Evolutionary conservation across 176 grass and related monocot species (phyloP).

Genomic region (Pharus latifolius): DNA sequence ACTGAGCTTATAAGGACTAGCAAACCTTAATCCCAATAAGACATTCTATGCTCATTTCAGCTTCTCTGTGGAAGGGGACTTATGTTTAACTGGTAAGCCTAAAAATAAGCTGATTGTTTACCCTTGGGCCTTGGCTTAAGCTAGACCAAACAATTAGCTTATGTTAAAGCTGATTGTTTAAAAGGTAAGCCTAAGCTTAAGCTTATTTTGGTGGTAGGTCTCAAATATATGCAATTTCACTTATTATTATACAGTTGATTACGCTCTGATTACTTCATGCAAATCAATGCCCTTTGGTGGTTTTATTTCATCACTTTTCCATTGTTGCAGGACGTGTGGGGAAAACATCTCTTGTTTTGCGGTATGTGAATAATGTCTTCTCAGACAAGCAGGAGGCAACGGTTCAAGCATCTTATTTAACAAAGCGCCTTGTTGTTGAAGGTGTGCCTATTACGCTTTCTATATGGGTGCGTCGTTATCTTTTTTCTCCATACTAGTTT

Average conservation of each 20-base stretch:
- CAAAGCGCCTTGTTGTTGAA: constrained; percentile 62
- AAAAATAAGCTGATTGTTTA: neutral
- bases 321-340: constrained; percentile 51
- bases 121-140: no score
- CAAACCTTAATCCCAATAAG: neutral
- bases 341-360: constrained; percentile 72
- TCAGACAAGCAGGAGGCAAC: constrained; percentile 82
- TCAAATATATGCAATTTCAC: neutral
- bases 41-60: neutral
- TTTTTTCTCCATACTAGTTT: constrained; percentile 22
- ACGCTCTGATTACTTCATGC: neutral
- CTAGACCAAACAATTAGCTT: no score
- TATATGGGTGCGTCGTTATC: constrained; percentile 69
- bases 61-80: neutral
- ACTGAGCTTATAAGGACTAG: no score
- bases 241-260: neutral
- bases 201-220: neutral
- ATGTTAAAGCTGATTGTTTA: neutral
- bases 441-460: constrained; percentile 76
- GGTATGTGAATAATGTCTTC: constrained; percentile 75
- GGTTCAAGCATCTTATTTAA: constrained; percentile 71
- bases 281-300: neutral
- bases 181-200: neutral
- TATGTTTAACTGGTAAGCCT: neutral
- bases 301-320: neutral